Percentiles rank a stretch among this genome's conserved stretches.
Evolutionary conservation across 2,329 filamentous ascomycete species (phyloP).

Genomic region (Pseudogymnoascus sp.): DNA sequence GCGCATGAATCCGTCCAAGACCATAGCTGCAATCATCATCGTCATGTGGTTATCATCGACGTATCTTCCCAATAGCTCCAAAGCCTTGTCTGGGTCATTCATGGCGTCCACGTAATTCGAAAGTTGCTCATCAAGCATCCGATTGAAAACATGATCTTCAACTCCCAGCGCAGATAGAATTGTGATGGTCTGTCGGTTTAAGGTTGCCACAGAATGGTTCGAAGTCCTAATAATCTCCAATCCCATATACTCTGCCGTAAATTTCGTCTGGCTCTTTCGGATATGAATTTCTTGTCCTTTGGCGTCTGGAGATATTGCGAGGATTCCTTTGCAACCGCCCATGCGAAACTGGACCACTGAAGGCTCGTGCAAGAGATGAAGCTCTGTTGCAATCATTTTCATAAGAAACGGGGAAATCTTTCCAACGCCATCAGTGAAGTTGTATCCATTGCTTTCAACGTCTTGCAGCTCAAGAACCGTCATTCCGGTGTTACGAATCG

Average conservation of each 20-base stretch:
- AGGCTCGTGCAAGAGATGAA: slow-evolving; percentile 57
- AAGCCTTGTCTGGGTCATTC: slow-evolving; percentile 54
- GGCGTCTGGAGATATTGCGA: slow-evolving; percentile 66
- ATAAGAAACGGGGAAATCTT: slow-evolving; percentile 80
- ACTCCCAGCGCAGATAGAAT: slow-evolving; percentile 78
- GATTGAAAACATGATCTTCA: slow-evolving; percentile 55
- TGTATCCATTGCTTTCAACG: slow-evolving; percentile 59
- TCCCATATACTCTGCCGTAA: slow-evolving; percentile 60
- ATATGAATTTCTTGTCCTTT: slow-evolving; percentile 65
- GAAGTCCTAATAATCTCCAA: slow-evolving; percentile 84
- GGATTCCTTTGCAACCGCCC: slow-evolving; percentile 84
- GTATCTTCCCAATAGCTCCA: slow-evolving; percentile 62
- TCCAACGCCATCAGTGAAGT: slow-evolving; percentile 87
- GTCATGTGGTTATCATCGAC: slow-evolving; percentile 83
- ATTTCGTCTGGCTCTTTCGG: slow-evolving; percentile 82
- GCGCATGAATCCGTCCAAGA: slow-evolving; percentile 72
- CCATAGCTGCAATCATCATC: slow-evolving; percentile 64
- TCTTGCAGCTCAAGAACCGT: slow-evolving; percentile 57
- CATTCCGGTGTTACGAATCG: slow-evolving; percentile 56
- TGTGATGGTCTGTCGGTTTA: slow-evolving; percentile 85
- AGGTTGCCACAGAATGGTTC: slow-evolving; percentile 64
- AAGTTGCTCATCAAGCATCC: slow-evolving; percentile 63
- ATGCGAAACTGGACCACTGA: slow-evolving; percentile 89
- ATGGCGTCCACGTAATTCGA: slow-evolving; percentile 63
- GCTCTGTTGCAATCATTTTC: slow-evolving; percentile 62